Base-by-base conservation (phyloP, 2,329 filamentous ascomycete genomes). In the Paraphaeosphaeria sporulosa region DNA sequence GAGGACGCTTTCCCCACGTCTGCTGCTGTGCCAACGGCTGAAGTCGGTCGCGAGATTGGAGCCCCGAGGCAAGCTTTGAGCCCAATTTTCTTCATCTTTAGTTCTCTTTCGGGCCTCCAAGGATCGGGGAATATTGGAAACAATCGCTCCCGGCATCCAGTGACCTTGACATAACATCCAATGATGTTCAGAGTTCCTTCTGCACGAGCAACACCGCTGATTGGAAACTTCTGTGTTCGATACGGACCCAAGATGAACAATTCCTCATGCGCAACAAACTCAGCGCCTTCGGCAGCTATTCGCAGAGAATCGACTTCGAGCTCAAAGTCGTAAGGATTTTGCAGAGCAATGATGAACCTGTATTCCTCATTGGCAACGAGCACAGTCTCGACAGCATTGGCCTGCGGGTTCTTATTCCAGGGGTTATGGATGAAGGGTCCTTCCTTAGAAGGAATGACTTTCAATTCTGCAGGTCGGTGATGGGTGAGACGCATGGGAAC, bases 361-460 rank as follows among this genome's bases (percentile, higher is more conserved):
- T 91, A 89, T 59, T 86, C 80, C 76, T 98, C 94, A 17, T 89
- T 89, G 4, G 92, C 89, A 21, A 98, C 91, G 32, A 97, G 82
- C 0, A 93, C 85, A 59, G 85, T 85, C 60, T 93, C 88, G 13
- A 86, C 81, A 1, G 84, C 82, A 25, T 76, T 80, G 19, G 81
- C 81, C 25, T 85, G 84, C 54, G 89, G 74, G 57, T 80, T 84
- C 76, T 93, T 93, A 21, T 93, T 80, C 71, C 97, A 98, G 0
- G 95, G 93, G 71, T 97, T 97, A 74, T 98, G 96, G 59, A 99
- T 91, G 69, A 99, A 97, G 0, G 95, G 95, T 62, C 95, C 93
- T 1, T 73, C 64, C 49, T 64, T 84, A 80, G 58, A 78, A 71
- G 60, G 60, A 2, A 65, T 62, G 8, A 64, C 46, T 50, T 76